These are phyloP conservation scores for Syzygium syzygioides DNA, from an alignment of 441 rosid species.

Conservation along the genomic window DNA sequence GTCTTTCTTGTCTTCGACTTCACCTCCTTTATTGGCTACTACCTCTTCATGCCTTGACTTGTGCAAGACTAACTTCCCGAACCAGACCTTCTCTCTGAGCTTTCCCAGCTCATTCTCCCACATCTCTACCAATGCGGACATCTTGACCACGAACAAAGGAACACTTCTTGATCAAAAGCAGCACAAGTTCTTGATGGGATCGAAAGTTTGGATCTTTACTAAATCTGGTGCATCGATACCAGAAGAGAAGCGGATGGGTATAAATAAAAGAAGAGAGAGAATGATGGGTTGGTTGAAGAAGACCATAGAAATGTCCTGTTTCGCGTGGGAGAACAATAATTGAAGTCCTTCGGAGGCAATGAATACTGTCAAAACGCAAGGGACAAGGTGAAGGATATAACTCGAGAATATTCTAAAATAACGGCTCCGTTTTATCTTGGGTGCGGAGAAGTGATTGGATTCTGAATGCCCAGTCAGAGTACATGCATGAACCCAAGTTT, in stretches of 20 bases:
- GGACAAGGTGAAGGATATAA: background rate
- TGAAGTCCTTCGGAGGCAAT: background rate
- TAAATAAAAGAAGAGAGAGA: background rate
- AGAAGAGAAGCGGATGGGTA: background rate
- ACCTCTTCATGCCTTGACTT: background rate
- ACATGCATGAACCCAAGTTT: background rate
- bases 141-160: background rate
- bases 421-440: background rate
- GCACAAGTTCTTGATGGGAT: background rate
- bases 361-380: background rate
- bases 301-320: background rate
- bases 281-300: background rate
- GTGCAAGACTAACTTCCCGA: background rate
- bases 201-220: background rate
- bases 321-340: background rate
- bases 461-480: background rate
- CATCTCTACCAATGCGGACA: background rate
- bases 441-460: background rate
- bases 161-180: background rate
- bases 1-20: background rate
- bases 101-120: background rate
- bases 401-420: background rate
- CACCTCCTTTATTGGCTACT: background rate
- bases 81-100: background rate
- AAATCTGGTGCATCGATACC: background rate